Base-by-base conservation (phyloP, 768 basidiomycete genomes). In the Collybia sp. region DNA sequence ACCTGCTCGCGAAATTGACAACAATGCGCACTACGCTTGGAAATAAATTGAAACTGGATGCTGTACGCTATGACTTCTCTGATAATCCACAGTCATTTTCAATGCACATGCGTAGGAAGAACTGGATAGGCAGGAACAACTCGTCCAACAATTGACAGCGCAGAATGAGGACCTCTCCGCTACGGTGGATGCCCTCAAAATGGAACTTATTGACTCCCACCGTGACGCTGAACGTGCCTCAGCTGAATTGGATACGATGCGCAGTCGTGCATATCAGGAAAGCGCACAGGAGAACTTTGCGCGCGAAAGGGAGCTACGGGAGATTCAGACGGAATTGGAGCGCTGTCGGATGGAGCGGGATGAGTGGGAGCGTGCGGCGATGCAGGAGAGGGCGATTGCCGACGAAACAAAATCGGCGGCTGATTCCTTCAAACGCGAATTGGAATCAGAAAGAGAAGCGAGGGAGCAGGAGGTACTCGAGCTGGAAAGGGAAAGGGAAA, bases 11-110 rank as follows among this genome's bases (percentile, higher is more conserved):
- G 33, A 97, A 92, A 66, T 71, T 98, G 39, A 93, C 92, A 2
- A 79, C 85, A 30, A 97, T 99, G 94, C 80, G 94, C 17, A 89
- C 85, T 32, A 88, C 90, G 16, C 72, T 98, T 43, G 93, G 94
- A 30, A 94, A 91, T 61, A 97, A 97, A 65, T 74, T 98, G 46
- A 83, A 88, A 64, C 91, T 95, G 63, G 96, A 98, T 66, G 96
- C 96, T 57, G 96, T 98, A 71, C 52, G 73, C 62, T 47, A 15
- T 37, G 13, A 44, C 37, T 45, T 42, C 25, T 33, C 1, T 19
- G n/a, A 5, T 18, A 34, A 49, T 17, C 34, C 10, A 48, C 19
- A 13, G 44, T 50, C 49, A 48, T 42, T 48, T 36, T 53, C 32
- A 32, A 38, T 62, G 51, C 46, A 48, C 53, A 47, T 54, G 58